Conservation (phyloP, 2,329 filamentous ascomycete genomes). For the Diaporthe nobilis region DNA sequence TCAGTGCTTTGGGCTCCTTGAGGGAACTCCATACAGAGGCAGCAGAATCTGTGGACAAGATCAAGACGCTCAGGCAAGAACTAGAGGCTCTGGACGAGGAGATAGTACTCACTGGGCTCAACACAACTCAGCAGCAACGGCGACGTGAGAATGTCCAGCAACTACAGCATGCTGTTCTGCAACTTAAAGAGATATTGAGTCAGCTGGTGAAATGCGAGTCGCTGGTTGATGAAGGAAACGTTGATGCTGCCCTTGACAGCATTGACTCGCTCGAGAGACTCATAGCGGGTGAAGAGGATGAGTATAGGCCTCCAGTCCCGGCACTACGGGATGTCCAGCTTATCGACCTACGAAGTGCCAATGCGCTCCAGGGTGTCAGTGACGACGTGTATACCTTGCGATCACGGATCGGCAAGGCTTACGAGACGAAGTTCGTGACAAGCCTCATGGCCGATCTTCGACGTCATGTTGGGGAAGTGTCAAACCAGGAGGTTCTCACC, state of each 20-base stretch:
- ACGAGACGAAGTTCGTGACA: constrained; percentile 84
- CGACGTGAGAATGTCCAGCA: constrained; percentile 87
- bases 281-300: constrained; percentile 78
- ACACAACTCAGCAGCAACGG: constrained; percentile 86
- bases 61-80: constrained; percentile 85
- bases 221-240: constrained; percentile 85
- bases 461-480: constrained; percentile 82
- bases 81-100: constrained; percentile 86
- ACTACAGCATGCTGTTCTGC: constrained; percentile 84
- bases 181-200: constrained; percentile 84
- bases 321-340: constrained; percentile 54
- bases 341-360: constrained; percentile 81
- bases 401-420: constrained; percentile 87
- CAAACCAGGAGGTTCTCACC: constrained; percentile 80
- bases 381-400: constrained; percentile 83
- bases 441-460: constrained; percentile 85
- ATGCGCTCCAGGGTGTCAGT: constrained; percentile 84
- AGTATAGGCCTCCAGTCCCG: constrained; percentile 41
- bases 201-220: constrained; percentile 83
- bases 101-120: constrained; percentile 86
- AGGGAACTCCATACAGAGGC: constrained; percentile 94
- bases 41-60: constrained; percentile 89
- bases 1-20: constrained; percentile 91
- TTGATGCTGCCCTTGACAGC: constrained; percentile 83
- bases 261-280: constrained; percentile 85